Evolutionary conservation across 148 eudicot genomes (phyloP), one percentile per base, ranked within the genome.

Genomic region (Drosera capensis): DNA sequence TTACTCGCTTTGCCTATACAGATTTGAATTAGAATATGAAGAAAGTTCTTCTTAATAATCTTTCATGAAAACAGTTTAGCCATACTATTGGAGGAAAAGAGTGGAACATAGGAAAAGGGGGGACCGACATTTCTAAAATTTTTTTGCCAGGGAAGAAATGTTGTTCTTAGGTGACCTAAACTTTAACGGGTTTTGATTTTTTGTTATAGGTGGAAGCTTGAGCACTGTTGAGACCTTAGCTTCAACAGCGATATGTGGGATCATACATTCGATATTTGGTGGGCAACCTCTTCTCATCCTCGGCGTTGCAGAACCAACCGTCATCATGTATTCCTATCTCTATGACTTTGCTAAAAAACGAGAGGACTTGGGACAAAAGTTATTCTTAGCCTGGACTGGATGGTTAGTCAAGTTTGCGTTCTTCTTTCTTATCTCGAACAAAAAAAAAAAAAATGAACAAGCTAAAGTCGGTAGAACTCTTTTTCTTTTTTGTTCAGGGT

Each of bases 231-330:
- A 79, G 46, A 75, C 87, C 14, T 71, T 79, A 38, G 71, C 79
- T 57, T 79, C 87, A 28, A 79, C 87, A 15, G 82, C 87, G 20
- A 72, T 79, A 13, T 79, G 87, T 67, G 87, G 87, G 21, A 67
- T 79, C 48, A 69, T 79, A 31, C 87, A 79, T 41, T 57, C 87
- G 14, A 61, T 79, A 20, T 48, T 79, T 20, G 87, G 87, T 14
- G 87, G 87, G 26, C 87, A 79, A 43, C 87, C 87, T 42, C 62
- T 79, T 2, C 22, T 79, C 71, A 79, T 79, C 17, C 39, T 79
- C 25, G 87, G 87, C 17, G 87, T 79, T 61, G 87, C 87, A 25
- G 87, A 79, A 54, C 87, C 87, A 20, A 79, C 87, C 26, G 77
- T 79, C 44, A 79, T 79, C 2, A 79, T 79, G 87, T 79, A 79